phyloP scores from a whole-genome alignment of 2,329 filamentous ascomycete species.

The Amauroascus verrucosus region DNA sequence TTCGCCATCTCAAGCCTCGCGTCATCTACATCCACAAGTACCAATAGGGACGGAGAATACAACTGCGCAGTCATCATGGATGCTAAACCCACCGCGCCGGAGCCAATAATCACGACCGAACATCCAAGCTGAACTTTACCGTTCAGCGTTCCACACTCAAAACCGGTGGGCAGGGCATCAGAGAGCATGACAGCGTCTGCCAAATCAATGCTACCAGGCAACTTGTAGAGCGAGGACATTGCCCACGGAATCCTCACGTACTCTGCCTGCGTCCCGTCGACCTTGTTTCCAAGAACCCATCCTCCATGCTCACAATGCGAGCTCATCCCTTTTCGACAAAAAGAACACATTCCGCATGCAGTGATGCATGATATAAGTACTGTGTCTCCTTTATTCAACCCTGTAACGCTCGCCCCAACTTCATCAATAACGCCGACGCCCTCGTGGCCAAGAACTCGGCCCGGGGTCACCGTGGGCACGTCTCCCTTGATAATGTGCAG shows the following conservation, averaged over 20 bases:
- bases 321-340: constrained; percentile 34
- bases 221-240: constrained; percentile 38
- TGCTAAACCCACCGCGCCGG: constrained; percentile 43
- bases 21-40: constrained; percentile 44
- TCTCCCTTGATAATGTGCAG: constrained; percentile 48
- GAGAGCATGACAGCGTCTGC: constrained; percentile 42
- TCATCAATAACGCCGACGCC: constrained; percentile 43
- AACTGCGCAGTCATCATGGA: constrained; percentile 43
- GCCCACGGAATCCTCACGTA: constrained; percentile 46
- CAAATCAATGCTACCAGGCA: constrained; percentile 37
- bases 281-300: constrained; percentile 34
- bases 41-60: constrained; percentile 44
- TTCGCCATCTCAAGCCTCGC: constrained; percentile 40
- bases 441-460: constrained; percentile 45
- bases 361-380: constrained; percentile 46
- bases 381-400: constrained; percentile 41
- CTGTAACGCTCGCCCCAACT: constrained; percentile 38
- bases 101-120: constrained; percentile 46
- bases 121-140: constrained; percentile 43
- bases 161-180: constrained; percentile 48
- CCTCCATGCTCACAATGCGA: constrained; percentile 46
- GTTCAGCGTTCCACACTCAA: constrained; percentile 44
- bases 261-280: constrained; percentile 47
- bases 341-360: constrained; percentile 41
- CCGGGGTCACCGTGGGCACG: constrained; percentile 40